Evolutionary conservation across 1,284 basidiomycete species (phyloP), one percentile per base, ranked within the genome.

Genomic region (Papiliotrema fonsecae): DNA sequence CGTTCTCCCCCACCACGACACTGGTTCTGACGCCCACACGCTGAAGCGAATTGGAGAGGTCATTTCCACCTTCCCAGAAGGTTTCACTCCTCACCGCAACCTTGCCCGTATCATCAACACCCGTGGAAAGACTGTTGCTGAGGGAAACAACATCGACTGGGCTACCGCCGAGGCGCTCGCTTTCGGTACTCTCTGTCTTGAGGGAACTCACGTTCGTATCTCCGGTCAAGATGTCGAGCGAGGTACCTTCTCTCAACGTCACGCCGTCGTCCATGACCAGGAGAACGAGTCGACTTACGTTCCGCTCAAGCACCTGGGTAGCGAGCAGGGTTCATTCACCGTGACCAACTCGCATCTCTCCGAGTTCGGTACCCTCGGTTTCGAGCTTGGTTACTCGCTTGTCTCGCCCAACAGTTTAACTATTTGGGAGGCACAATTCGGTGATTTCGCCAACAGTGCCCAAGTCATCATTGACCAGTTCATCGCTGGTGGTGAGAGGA

Each of bases 161-260:
- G 87, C 91, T 16, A 99, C 96, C n/a, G 94, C 93, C 53, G 96
- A 99, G 77, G 91, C 96, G 0, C 84, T 99, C 48, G 96, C 96
- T 0, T 91, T 98, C 65, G 96, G 94, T 55, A 82, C 91, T 14
- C 83, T 98, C 45, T 87, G 87, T 27, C 78, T 94, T 41, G 93
- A 98, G 77, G 88, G 89, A 65, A 87, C 86, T 50, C 91, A 98
- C 70, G 88, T 99, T 47, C 88, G 96, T 64, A 79, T 98, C 2
- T 97, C 92, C 1, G 96, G 96, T 40, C 96, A 99, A 77, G 96
- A 98, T 74, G 94, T 98, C 47, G 96, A 99, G 76, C 87, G 96
- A 72, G 96, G 96, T 49, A 99, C 96, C 7, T 99, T 99, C 81
- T 97, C 93, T n/a, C 96, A 98, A 72, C 88, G 96, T 47, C 96